Evolutionary conservation across 805 yeast genomes (phyloP), one percentile per base, ranked within the genome.

Genomic region (Saccharomycopsis olivae): DNA sequence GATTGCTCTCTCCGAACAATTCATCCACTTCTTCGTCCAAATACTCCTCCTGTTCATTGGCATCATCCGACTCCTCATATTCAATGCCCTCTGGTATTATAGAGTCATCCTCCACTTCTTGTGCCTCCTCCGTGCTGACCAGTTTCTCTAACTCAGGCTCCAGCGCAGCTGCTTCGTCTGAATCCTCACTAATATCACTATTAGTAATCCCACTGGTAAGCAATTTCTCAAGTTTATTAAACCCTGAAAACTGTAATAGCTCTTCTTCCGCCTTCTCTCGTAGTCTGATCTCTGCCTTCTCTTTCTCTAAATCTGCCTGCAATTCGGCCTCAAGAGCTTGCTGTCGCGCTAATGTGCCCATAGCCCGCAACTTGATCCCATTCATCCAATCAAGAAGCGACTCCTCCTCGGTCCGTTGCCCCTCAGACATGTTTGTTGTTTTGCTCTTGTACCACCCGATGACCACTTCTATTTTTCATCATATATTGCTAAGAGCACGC

Each of bases 321-420:
- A 65, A 62, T 24, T 43, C 37, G 30, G 52, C 51, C 40, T 68
- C 71, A 30, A 66, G 64, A 15, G 47, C 46, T 25, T 54, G 54
- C 6, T 61, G 60, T 19, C 57, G 47, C 13, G 49, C 47, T 11
- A 63, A 44, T 10, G 58, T 54, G 5, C 49, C 48, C 24, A 54
- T 44, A 11, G 66, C 68, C 33, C 58, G 54, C 8, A 37, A 43
- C 35, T 59, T 64, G 42, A 65, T 41, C 2, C 56, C 49, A 13
- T 51, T 46, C 41, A 61, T 57, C 71, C 69, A 65, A 14, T 42
- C 39, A 16, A 54, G 41, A 1, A 57, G 20, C 8, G 11, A 11
- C 6, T 32, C 20, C 6, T 32, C 20, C 5, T 32, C n/a, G 20
- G 8, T 23, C 6, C 27, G 6, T 8, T 6, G 27, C 27, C 27